Evolutionary conservation across 1,284 basidiomycete species (phyloP), one percentile per base, ranked within the genome.

Genomic region (Acaromyces ingoldii): DNA sequence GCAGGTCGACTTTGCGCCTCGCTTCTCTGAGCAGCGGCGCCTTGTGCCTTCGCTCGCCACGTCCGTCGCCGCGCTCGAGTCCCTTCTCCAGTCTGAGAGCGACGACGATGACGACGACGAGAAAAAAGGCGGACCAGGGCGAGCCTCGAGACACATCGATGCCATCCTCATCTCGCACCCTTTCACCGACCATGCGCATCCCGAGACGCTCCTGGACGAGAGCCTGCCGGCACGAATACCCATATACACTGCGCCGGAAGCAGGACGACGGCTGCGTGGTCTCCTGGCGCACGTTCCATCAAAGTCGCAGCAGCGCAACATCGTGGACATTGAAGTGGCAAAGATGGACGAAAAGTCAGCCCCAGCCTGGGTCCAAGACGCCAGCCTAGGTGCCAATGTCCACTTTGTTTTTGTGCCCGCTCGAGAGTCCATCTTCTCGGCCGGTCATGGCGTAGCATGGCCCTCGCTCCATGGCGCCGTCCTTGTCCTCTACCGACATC

Each of bases 141-240:
- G 19, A 30, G 2, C 19, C 19, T 45, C 42, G 4, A n/a, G 26
- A 6, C 17, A 25, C 10, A 41, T 55, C 19, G 53, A 55, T 34
- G 53, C 49, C 13, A 34, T 55, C 26, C 19, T 55, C 7, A 33
- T 55, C 33, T 37, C 30, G 15, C 53, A 55, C 45, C 53, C 53
- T 13, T 55, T 55, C 41, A 55, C 40, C 17, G 53, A 55, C 44
- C 53, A 55, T 51, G 28, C 45, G 24, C 53, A 55, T 41, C 49
- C 53, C 22, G 19, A 48, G 15, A 43, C 53, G 28, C 41, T 55
- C 3, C 26, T 17, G 6, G 49, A 51, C 30, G 19, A 28, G 24
- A 11, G 42, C 13, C 17, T 45, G 17, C 19, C 25, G 24, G 22
- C n/a, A 19, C 17, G 25, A 25, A 45, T 45, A n/a, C 42, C 42